Conservation (phyloP, 2,329 filamentous ascomycete genomes). For the Microsporum audouinii region DNA sequence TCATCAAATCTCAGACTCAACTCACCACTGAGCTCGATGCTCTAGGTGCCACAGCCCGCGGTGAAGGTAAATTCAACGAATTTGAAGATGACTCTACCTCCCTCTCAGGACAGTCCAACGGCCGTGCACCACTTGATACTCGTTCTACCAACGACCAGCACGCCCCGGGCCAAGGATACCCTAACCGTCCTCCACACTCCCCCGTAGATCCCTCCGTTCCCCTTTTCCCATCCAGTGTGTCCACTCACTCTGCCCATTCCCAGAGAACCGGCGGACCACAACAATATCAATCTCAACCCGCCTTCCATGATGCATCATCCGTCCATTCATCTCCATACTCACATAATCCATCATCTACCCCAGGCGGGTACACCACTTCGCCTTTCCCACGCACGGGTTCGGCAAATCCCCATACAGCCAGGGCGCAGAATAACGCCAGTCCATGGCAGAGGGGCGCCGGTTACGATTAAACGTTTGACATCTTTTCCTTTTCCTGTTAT, state of each 20-base stretch:
- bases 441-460: conserved; percentile 56
- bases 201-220: conserved; percentile 38
- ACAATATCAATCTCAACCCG: conserved; percentile 24
- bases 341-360: conserved; percentile 24
- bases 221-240: conserved; percentile 36
- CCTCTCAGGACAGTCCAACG: conserved; percentile 49
- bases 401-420: conserved; percentile 25
- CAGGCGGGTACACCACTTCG: conserved; percentile 24
- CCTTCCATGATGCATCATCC: conserved; percentile 10
- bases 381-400: conserved; percentile 24
- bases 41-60: conserved; percentile 74
- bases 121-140: conserved; percentile 32
- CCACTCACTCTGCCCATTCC: conserved; percentile 24
- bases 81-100: conserved; percentile 59
- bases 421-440: conserved; percentile 45
- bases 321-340: conserved; percentile 13
- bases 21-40: conserved; percentile 82
- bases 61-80: conserved; percentile 60
- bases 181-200: conserved; percentile 36
- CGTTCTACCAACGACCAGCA: not conserved
- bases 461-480: conserved; percentile 38
- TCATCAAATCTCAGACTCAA: conserved; percentile 91
- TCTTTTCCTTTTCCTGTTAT: not conserved
- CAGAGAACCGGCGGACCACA: conserved; percentile 20
- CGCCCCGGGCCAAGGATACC: conserved; percentile 15